Evolutionary conservation across 495 filamentous ascomycete species (phyloP).

Genomic region (Thozetella sp.): DNA sequence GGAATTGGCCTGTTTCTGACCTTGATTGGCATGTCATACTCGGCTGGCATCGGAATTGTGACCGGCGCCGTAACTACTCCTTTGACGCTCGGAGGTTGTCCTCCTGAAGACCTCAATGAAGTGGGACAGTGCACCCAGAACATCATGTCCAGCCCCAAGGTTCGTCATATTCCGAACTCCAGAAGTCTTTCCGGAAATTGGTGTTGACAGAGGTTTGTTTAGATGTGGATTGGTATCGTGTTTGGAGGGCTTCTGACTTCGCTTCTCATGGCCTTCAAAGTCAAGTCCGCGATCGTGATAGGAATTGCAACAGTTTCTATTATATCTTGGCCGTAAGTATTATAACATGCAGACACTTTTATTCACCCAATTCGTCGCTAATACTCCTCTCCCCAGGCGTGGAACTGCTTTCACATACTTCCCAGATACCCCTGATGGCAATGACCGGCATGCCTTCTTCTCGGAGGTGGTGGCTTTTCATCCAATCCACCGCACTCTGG

Average conservation of each 20-base stretch:
- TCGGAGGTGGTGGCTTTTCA: slow-evolving; percentile 77
- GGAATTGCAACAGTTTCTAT: slow-evolving; percentile 82
- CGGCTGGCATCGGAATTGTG: slow-evolving; percentile 75
- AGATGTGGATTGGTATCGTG: slow-evolving; percentile 79
- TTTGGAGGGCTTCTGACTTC: slow-evolving; percentile 76
- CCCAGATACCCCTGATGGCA: slow-evolving; percentile 65
- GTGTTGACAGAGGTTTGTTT: slow-evolving; percentile 15
- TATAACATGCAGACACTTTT: background rate
- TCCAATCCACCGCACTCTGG: slow-evolving; percentile 67
- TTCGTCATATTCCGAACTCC: slow-evolving; percentile 17
- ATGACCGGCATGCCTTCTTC: slow-evolving; percentile 74
- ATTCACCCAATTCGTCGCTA: slow-evolving; percentile 2
- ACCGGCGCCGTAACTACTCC: slow-evolving; percentile 62
- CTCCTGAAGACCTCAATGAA: slow-evolving; percentile 32
- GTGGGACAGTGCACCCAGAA: slow-evolving; percentile 39
- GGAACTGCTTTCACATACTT: slow-evolving; percentile 78
- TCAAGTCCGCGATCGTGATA: slow-evolving; percentile 80
- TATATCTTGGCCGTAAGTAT: slow-evolving; percentile 71
- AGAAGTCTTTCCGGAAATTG: background rate
- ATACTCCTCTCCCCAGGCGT: slow-evolving; percentile 38
- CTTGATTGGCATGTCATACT: slow-evolving; percentile 74
- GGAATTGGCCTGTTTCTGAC: slow-evolving; percentile 82
- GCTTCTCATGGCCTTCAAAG: slow-evolving; percentile 76
- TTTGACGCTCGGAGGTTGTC: slow-evolving; percentile 70
- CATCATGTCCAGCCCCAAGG: slow-evolving; percentile 71